Percentiles rank a stretch among this genome's conserved stretches.
These are phyloP conservation scores for Termitomyces sp. DNA, from an alignment of 768 basidiomycete genomes.

Conservation along the genomic window DNA sequence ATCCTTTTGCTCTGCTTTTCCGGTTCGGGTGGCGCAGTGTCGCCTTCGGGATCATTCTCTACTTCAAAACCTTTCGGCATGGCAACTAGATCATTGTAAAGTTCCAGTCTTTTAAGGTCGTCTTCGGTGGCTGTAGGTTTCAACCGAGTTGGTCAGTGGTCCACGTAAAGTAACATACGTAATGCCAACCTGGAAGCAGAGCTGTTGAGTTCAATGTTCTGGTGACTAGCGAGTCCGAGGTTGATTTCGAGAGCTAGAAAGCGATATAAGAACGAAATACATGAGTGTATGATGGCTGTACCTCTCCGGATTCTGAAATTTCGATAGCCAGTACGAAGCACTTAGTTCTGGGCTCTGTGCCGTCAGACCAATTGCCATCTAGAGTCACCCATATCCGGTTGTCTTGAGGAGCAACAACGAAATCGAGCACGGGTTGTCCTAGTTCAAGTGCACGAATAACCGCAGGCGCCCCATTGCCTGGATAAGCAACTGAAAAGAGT, in stretches of 20 bases:
- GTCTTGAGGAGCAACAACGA: constrained; percentile 15
- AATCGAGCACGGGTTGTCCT: constrained; percentile 21
- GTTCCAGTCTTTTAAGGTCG: constrained; percentile 51
- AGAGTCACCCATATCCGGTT: constrained; percentile 21
- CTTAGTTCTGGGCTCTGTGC: not conserved
- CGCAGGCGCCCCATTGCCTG: constrained; percentile 17
- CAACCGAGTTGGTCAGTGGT: not conserved
- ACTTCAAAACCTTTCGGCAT: constrained; percentile 55
- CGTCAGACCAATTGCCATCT: constrained; percentile 23
- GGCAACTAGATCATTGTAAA: constrained; percentile 41
- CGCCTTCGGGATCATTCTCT: constrained; percentile 38
- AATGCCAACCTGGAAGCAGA: constrained; percentile 43
- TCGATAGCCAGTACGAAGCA: constrained; percentile 22
- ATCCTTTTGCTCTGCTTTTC: constrained; percentile 40
- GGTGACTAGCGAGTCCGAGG: constrained; percentile 29
- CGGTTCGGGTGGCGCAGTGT: constrained; percentile 21
- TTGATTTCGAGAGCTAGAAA: constrained; percentile 32
- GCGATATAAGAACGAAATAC: not conserved
- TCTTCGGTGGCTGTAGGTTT: constrained; percentile 39
- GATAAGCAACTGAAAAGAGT: constrained; percentile 47
- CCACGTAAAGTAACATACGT: not conserved
- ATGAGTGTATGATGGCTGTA: constrained; percentile 18
- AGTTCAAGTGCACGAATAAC: constrained; percentile 20
- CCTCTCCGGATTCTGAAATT: constrained; percentile 35
- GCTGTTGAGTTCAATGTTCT: constrained; percentile 43